Conservation (phyloP, 164 flowering plant species). For the Brasenia schreberi region DNA sequence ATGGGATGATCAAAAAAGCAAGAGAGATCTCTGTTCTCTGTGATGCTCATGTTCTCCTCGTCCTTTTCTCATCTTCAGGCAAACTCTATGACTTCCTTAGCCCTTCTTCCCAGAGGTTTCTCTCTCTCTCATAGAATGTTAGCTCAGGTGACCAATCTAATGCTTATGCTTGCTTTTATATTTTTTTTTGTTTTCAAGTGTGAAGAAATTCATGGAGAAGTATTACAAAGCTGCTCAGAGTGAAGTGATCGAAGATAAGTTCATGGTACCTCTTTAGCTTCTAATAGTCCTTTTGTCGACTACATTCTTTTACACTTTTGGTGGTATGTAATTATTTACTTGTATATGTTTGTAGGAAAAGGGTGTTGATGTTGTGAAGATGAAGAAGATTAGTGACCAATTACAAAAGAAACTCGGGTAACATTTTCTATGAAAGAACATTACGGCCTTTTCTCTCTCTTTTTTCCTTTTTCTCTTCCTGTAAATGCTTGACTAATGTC, state of each 20-base stretch:
- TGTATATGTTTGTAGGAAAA: not conserved
- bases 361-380: not conserved
- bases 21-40: conserved; percentile 14
- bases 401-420: conserved; percentile 2
- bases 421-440: not conserved
- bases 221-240: conserved; percentile 2
- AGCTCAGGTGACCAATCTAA: not conserved
- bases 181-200: not conserved
- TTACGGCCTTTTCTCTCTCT: not conserved
- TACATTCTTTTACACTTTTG: not conserved
- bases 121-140: not conserved
- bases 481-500: not conserved
- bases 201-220: conserved; percentile 4
- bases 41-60: conserved; percentile 22
- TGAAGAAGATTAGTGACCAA: conserved; percentile 1
- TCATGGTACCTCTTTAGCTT: not conserved
- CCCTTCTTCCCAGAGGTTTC: conserved; percentile 1
- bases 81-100: conserved; percentile 28
- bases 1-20: conserved; percentile 40
- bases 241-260: not conserved
- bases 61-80: conserved; percentile 31
- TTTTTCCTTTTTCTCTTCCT: not conserved
- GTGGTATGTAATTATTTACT: not conserved
- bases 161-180: not conserved
- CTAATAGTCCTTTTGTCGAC: not conserved